Percentiles rank a stretch among this genome's conserved stretches.
Conservation (phyloP, 352 stramenopile genomes). For the Pythium angustatum region DNA sequence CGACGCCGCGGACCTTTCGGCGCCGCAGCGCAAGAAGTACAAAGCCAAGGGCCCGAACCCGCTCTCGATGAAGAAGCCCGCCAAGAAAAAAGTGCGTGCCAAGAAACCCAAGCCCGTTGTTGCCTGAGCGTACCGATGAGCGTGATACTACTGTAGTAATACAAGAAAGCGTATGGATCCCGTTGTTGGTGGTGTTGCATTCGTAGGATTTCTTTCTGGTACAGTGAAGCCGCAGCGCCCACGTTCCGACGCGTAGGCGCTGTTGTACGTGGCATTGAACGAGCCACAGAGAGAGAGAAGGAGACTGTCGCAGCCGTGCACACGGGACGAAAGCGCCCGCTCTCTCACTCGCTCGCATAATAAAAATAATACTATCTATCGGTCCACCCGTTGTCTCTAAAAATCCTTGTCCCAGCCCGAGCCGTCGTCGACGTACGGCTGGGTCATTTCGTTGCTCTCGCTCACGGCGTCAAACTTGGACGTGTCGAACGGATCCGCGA, state of each 20-base stretch:
- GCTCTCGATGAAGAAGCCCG: slow-evolving; percentile 72
- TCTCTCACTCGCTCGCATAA: no score
- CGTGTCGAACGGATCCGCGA: slow-evolving; percentile 76
- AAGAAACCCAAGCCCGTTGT: slow-evolving; percentile 63
- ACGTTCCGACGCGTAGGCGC: slow-evolving; percentile 20
- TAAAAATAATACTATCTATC: neutral
- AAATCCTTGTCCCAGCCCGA: slow-evolving; percentile 85
- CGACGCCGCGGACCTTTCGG: slow-evolving; percentile 22
- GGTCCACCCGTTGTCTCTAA: slow-evolving; percentile 31
- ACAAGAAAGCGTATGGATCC: neutral
- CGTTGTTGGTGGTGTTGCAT: neutral
- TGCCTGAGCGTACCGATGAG: neutral
- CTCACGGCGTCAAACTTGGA: slow-evolving; percentile 86
- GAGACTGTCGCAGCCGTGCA: no score
- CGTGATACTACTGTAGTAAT: no score
- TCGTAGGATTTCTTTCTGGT: neutral
- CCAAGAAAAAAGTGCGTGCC: slow-evolving; percentile 76
- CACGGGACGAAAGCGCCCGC: no score
- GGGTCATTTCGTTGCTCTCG: slow-evolving; percentile 47
- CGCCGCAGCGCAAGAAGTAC: slow-evolving; percentile 41
- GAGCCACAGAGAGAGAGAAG: no score
- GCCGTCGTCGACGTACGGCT: slow-evolving; percentile 61
- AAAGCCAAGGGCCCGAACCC: slow-evolving; percentile 76
- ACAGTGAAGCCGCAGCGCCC: no score
- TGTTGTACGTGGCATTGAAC: neutral